Evolutionary conservation across 2,329 filamentous ascomycete species (phyloP), one percentile per base, ranked within the genome.

Genomic region (Monosporascus cannonballus): DNA sequence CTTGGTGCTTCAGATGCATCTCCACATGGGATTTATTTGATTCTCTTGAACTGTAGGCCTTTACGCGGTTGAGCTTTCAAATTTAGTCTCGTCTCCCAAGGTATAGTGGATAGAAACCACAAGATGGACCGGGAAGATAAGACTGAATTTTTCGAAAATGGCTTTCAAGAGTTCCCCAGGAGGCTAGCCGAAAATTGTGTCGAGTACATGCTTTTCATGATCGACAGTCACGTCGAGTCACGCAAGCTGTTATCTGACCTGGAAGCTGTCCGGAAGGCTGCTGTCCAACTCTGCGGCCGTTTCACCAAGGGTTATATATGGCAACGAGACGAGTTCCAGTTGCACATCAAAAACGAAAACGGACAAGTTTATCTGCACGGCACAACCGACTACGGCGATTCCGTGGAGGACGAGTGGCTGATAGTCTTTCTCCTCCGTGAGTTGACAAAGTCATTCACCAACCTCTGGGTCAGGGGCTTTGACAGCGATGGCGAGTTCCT

Each of bases 401-500:
- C 91, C 0, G 85, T 97, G 4, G 93, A 96, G 64, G 94, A 99
- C 63, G 95, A 99, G 73, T 99, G 94, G 95, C 80, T 97, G 6
- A 86, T 97, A 54, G 92, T 97, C 20, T 96, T 92, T 71, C 74
- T 97, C 5, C 76, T 99, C 30, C 84, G 89, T 45, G 87, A 96
- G 70, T 73, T 97, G 61, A 92, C 86, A 61, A 87, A 79, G 60
- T 77, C 80, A 38, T 89, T 89, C 62, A 75, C 83, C 4, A 78
- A 87, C 54, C 76, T 91, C 7, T 99, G 93, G 92, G 81, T 91
- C 47, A 85, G 89, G 48, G 79, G 96, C 4, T 85, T 82, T 54
- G 94, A 99, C 68, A 87, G 85, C 48, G 94, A 97, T 71, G 95
- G 95, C 61, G 92, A 99, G 67, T 99, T 99, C 63, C 79, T 99